Base-by-base conservation (phyloP, 2,329 filamentous ascomycete species). In the Passalora sequoiae region DNA sequence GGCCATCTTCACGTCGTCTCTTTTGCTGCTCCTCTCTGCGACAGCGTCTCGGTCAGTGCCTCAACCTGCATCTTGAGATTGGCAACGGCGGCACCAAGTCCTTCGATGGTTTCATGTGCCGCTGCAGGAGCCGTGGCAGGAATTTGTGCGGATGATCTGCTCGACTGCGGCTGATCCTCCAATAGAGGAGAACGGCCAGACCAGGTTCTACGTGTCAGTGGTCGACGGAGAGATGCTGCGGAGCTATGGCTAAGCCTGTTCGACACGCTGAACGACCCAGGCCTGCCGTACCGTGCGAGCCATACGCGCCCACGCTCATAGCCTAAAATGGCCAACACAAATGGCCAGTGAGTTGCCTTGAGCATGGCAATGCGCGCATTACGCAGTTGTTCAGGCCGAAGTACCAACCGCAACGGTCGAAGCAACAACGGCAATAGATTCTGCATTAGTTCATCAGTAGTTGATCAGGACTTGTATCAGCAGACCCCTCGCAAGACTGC, bases 341-440 rank as follows among this genome's bases (percentile, higher is more conserved):
- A 79, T 22, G 85, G 84, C 35, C 78, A 68, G 61, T 81, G 78
- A 2, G 77, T 80, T 38, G 70, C 70, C 59, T 77, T 78, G 46
- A 81, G 70, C 33, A 81, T 60, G 30, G 78, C 58, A 47, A 82
- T 81, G 35, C 77, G 73, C 43, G 74, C 70, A 22, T 68, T 69
- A 38, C 86, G 81, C 54, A 89, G 75, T 46, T 75, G 69, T 49
- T 82, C 76, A 2, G 80, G 76, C 5, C 81, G 73, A 38, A 88
- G 62, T 51, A 88, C 72, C 32, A 89, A 71, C 44, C 84, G 76
- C 46, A 88, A 71, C 0, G 86, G 86, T 12, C 86, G 78, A 59
- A 89, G 81, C 49, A 83, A 66, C 43, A 89, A 72, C 6, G 86
- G 82, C 32, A 91, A 70, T 28, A 92, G 75, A 62, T 91, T 92